Base-by-base conservation (phyloP, 1,284 basidiomycete species). In the Gomphus bonarii region DNA sequence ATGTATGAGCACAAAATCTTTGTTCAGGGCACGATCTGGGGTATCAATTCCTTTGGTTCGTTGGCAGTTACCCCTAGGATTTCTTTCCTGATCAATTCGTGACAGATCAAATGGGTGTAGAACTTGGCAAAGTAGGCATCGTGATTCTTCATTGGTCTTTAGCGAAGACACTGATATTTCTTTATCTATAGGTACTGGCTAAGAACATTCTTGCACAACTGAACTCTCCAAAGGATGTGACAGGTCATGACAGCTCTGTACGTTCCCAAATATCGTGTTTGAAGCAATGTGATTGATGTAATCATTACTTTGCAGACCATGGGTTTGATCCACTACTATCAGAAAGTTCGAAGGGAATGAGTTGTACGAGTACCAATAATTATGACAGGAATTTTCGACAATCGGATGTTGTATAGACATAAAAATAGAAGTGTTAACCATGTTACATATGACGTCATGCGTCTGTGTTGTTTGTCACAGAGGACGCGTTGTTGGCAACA, bases 1-100 rank as follows among this genome's bases (percentile, higher is more conserved):
- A 67, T 95, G 63, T 95, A 95, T 69, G 95, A 99, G 74, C 95
- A 99, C 80, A 99, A 99, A 81, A 97, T 99, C 69, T 97, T 97
- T 71, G 88, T 91, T 0, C 97, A 99, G 72, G 95, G 95, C 67
- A 88, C 91, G 52, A 80, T 98, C 62, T 98, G 95, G 95, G 91
- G 92, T 49, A 97, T 99, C 78, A 99, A 99, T 79, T 95, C 92
- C 10, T 99, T 90, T 70, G 91, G 88, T 90, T 56, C 40, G 80
- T 67, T 12, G 6, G 10, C 42, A 8, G 8, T n/a, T 18, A 59
- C 18, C 16, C 54, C 7, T 22, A 8, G 8, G 5, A 22, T 11
- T 22, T 5, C 38, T 40, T 40, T 40, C 18, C 42, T 44, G 20
- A 44, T 25, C 42, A 25, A 20, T 44, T 22, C 20, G 10, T 22